Percentiles rank a stretch among this genome's conserved stretches.
phyloP scores from a whole-genome alignment of 306 rosid genomes.

The Lablab purpureus region DNA sequence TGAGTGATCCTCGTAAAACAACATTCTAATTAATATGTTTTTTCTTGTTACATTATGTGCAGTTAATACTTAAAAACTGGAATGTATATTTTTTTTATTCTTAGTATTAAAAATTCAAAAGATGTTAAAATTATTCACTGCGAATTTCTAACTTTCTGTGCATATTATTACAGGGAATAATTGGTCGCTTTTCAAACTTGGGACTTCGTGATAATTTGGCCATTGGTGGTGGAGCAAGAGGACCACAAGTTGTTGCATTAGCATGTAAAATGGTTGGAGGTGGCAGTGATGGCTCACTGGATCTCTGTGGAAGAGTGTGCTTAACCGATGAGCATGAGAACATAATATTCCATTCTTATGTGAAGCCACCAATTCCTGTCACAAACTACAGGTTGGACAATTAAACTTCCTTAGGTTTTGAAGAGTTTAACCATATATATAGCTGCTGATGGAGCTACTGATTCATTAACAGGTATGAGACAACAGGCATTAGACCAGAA shows the following conservation, averaged over 20 bases:
- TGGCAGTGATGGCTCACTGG: slow-evolving; percentile 87
- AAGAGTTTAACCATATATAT: neutral
- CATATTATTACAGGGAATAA: slow-evolving; percentile 58
- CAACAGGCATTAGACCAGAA: slow-evolving; percentile 89
- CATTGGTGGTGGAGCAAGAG: slow-evolving; percentile 62
- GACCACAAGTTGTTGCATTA: slow-evolving; percentile 76
- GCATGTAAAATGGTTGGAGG: slow-evolving; percentile 98
- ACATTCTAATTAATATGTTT: neutral
- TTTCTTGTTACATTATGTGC: neutral
- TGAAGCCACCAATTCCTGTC: slow-evolving; percentile 77
- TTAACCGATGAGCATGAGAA: slow-evolving; percentile 80
- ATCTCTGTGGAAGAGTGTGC: slow-evolving; percentile 89
- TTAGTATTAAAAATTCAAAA: neutral
- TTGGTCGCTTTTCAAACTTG: slow-evolving; percentile 72
- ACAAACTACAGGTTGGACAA: slow-evolving; percentile 73
- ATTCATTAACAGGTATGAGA: slow-evolving; percentile 67
- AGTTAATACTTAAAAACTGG: neutral
- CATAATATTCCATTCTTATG: slow-evolving; percentile 81
- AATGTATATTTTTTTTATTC: neutral
- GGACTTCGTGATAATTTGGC: slow-evolving; percentile 76
- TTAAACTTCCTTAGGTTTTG: neutral
- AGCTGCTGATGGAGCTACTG: neutral
- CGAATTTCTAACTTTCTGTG: slow-evolving; percentile 3
- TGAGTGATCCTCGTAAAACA: neutral
- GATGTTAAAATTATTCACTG: slow-evolving; percentile 1